A percentile compares a stretch with the other conserved stretches of the same genome.
phyloP scores from a whole-genome alignment of 2,329 filamentous ascomycete species.

The Monosporascus sp. region DNA sequence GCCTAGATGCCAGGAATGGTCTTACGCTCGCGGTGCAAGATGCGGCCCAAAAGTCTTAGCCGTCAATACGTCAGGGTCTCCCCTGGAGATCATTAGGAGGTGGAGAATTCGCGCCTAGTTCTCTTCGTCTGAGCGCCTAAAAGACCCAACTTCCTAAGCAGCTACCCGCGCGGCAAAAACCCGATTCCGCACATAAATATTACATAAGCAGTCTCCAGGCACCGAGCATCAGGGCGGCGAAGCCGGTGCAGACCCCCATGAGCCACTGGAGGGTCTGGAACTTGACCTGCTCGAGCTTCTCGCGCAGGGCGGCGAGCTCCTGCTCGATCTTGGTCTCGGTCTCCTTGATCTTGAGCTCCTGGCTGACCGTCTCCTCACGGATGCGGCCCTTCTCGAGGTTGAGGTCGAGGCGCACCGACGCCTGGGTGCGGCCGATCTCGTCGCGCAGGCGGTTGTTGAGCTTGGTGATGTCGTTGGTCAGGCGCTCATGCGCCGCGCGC shows the following conservation, averaged over 20 bases:
- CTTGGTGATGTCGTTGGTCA: slow-evolving; percentile 93
- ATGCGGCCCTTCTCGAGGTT: slow-evolving; percentile 97
- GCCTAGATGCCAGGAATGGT: too few relatives aligned
- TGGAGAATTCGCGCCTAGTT: too few relatives aligned
- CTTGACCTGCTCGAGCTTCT: slow-evolving; percentile 95
- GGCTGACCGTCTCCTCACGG: slow-evolving; percentile 88
- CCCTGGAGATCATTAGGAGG: too few relatives aligned
- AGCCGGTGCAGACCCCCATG: slow-evolving; percentile 75
- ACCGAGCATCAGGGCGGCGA: slow-evolving; percentile 62
- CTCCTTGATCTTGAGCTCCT: slow-evolving; percentile 98
- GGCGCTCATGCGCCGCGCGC: slow-evolving; percentile 80
- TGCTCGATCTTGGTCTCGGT: slow-evolving; percentile 98
- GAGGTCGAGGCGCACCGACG: slow-evolving; percentile 83
- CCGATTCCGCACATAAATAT: neutral
- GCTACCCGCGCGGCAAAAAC: too few relatives aligned
- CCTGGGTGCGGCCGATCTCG: slow-evolving; percentile 91
- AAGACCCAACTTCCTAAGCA: too few relatives aligned
- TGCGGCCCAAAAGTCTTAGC: too few relatives aligned
- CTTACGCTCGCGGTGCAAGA: too few relatives aligned
- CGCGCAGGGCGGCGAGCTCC: slow-evolving; percentile 83
- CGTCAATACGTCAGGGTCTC: too few relatives aligned
- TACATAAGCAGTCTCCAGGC: slow-evolving; percentile 66
- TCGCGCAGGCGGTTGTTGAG: slow-evolving; percentile 83
- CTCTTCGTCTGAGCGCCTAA: too few relatives aligned
- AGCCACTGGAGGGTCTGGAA: slow-evolving; percentile 98